Conservation (phyloP, 805 yeast species). For the Saccharomyces eubayanus region DNA sequence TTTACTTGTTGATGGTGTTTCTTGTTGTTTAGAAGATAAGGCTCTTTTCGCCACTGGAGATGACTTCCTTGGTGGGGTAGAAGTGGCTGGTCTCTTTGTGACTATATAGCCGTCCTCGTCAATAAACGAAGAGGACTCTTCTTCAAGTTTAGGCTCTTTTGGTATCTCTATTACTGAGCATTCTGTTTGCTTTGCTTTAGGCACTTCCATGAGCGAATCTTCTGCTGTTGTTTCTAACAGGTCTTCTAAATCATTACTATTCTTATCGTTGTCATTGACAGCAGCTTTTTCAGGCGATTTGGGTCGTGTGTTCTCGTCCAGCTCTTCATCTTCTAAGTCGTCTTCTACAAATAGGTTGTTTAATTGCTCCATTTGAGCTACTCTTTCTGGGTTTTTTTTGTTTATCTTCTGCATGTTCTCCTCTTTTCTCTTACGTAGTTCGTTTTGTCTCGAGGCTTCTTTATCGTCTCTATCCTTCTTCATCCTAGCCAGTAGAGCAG, state of each 20-base stretch:
- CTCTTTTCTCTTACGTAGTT: conserved; percentile 20
- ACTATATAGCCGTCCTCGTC: conserved; percentile 32
- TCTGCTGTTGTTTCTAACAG: conserved; percentile 29
- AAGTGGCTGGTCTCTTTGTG: conserved; percentile 17
- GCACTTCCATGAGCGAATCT: conserved; percentile 21
- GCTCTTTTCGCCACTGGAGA: conserved; percentile 6
- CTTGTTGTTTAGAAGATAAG: conserved; percentile 5
- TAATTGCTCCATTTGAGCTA: conserved; percentile 25
- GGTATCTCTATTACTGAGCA: neutral
- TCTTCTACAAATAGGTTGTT: conserved; percentile 25
- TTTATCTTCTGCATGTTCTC: conserved; percentile 9
- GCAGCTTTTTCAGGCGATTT: neutral
- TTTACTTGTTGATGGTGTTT: conserved; percentile 7
- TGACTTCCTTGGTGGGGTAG: conserved; percentile 7
- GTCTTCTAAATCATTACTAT: conserved; percentile 18
- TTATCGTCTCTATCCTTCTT: conserved; percentile 26
- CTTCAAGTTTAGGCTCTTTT: neutral
- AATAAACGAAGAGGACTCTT: conserved; percentile 10
- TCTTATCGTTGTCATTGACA: neutral
- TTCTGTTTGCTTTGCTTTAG: conserved; percentile 1
- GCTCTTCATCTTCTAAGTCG: conserved; percentile 16
- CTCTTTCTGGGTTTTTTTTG: conserved; percentile 19
- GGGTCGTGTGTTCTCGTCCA: neutral
- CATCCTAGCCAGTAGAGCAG: conserved; percentile 28
- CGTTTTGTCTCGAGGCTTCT: conserved; percentile 23